phyloP scores from a whole-genome alignment of 225 moss, liverwort and hornwort species.

The Ulota crispa region DNA sequence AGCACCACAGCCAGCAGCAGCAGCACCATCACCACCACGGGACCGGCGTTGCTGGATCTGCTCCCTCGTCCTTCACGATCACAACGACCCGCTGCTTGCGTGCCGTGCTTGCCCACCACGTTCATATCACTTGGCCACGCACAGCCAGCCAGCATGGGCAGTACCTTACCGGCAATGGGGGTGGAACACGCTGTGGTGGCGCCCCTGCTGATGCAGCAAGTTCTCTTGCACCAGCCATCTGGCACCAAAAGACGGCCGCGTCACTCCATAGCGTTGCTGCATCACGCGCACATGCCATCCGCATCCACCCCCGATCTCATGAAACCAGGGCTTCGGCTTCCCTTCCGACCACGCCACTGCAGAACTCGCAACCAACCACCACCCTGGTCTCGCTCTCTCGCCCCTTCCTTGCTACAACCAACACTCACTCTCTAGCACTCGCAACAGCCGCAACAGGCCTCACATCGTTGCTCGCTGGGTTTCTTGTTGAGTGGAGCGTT shows the following conservation, averaged over 20 bases:
- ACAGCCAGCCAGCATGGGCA: neutral
- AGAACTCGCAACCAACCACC: neutral
- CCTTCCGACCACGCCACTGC: neutral
- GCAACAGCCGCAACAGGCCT: neutral
- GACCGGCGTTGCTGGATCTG: neutral
- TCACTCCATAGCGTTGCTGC: slow-evolving; percentile 24
- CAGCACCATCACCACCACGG: neutral
- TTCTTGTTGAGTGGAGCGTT: neutral
- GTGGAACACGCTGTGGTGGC: slow-evolving; percentile 5
- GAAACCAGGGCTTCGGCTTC: neutral
- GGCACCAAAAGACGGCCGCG: slow-evolving; percentile 14
- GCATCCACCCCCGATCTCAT: neutral
- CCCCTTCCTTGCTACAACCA: neutral
- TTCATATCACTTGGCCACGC: neutral
- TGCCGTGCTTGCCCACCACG: neutral
- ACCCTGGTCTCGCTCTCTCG: neutral
- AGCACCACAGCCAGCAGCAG: neutral
- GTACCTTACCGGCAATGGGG: neutral
- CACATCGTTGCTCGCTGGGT: neutral
- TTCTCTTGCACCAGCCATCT: slow-evolving; percentile 18
- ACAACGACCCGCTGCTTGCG: slow-evolving; percentile 8
- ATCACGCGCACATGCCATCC: neutral
- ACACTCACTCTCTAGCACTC: neutral
- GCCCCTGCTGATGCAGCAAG: slow-evolving; percentile 29
- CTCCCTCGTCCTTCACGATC: neutral